A percentile compares a stretch with the other conserved stretches of the same genome.
phyloP scores from a whole-genome alignment of 805 yeast genomes.

The Myxozyma lipomycoides region DNA sequence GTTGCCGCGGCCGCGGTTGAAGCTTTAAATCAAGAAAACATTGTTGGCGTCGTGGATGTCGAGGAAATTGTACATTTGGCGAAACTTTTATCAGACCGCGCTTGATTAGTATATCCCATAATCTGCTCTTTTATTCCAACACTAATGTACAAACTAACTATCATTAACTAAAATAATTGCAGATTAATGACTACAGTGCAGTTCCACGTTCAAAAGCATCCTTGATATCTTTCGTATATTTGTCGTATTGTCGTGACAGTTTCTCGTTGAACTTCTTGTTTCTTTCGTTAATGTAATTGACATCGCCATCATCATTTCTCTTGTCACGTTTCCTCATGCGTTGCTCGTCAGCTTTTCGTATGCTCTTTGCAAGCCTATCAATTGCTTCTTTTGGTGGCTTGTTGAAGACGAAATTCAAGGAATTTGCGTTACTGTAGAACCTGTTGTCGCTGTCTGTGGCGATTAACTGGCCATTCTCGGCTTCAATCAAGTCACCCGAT shows the following conservation, averaged over 20 bases:
- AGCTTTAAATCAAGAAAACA: constrained; percentile 16
- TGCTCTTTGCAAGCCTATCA: constrained; percentile 33
- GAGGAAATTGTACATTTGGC: constrained; percentile 13
- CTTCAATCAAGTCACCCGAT: constrained; percentile 33
- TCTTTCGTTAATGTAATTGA: constrained; percentile 53
- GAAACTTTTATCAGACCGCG: constrained; percentile 3
- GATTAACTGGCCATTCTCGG: constrained; percentile 17
- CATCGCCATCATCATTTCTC: constrained; percentile 38
- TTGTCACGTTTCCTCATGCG: constrained; percentile 36
- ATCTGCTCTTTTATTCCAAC: neutral
- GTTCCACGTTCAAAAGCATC: constrained; percentile 41
- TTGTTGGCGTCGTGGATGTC: constrained; percentile 16
- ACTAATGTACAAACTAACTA: neutral
- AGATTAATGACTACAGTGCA: constrained; percentile 30
- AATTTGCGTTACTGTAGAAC: constrained; percentile 12
- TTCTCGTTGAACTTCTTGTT: constrained; percentile 72
- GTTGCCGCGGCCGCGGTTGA: constrained; percentile 27
- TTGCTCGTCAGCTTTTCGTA: constrained; percentile 40
- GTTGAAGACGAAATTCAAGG: constrained; percentile 32
- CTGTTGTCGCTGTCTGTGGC: constrained; percentile 23
- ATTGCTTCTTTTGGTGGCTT: constrained; percentile 41
- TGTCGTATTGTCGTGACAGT: constrained; percentile 54
- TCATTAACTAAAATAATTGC: neutral
- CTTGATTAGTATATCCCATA: neutral
- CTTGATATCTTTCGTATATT: constrained; percentile 38